These are phyloP conservation scores for Verticillium alfalfae DNA, from an alignment of 2,329 filamentous ascomycete species.

Conservation along the genomic window DNA sequence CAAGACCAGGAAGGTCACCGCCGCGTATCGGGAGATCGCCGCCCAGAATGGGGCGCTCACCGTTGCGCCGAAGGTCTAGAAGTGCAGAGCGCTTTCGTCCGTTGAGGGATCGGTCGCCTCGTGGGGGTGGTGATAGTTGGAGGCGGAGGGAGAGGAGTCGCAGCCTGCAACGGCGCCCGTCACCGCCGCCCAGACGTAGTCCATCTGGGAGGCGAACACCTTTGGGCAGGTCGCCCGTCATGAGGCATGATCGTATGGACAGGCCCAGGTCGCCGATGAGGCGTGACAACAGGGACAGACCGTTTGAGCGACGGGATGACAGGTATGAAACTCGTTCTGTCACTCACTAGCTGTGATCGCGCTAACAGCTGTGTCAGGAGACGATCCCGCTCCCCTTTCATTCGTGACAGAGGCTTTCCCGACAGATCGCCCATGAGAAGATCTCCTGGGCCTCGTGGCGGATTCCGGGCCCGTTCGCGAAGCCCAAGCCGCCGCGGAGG, in stretches of 20 bases:
- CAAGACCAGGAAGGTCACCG: not conserved
- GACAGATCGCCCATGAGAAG: constrained; percentile 29
- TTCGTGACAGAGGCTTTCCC: constrained; percentile 36
- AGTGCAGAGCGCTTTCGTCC: constrained; percentile 35
- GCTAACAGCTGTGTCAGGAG: constrained; percentile 27
- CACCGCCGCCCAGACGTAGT: constrained; percentile 26
- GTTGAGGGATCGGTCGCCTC: constrained; percentile 27
- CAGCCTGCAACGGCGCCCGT: constrained; percentile 23
- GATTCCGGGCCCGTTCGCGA: constrained; percentile 49
- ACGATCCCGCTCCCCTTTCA: constrained; percentile 49
- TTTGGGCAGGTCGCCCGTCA: constrained; percentile 20
- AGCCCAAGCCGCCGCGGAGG: constrained; percentile 42
- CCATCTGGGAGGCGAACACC: constrained; percentile 23
- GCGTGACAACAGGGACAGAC: constrained; percentile 16
- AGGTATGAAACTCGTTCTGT: constrained; percentile 16
- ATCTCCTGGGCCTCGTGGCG: constrained; percentile 30
- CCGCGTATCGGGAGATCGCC: not conserved
- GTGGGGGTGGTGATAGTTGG: constrained; percentile 10
- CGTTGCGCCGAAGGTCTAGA: constrained; percentile 27
- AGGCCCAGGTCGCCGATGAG: not conserved
- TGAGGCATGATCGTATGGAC: constrained; percentile 29
- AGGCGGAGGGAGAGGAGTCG: constrained; percentile 16
- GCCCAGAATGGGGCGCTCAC: not conserved
- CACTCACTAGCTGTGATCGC: not conserved
- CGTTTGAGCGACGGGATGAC: constrained; percentile 34